Evolutionary conservation across 2,329 filamentous ascomycete genomes (phyloP).

Genomic region (Stachybotrys elegans): DNA sequence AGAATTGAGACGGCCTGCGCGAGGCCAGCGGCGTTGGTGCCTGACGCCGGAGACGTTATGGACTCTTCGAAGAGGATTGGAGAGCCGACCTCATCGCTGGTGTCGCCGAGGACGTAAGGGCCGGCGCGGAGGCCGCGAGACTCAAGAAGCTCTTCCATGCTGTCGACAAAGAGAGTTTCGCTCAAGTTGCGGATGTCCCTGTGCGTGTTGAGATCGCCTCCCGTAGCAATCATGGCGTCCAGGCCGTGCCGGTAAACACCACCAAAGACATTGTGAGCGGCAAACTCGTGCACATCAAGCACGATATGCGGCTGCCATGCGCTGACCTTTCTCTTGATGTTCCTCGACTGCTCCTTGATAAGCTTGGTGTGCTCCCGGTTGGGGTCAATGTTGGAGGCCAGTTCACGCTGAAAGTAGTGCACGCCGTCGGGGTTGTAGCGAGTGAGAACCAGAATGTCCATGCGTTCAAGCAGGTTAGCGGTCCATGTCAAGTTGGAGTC

Average conservation of each 20-base stretch:
- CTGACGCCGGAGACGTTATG: neutral
- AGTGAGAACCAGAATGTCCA: neutral
- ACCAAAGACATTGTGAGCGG: neutral
- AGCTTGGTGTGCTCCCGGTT: neutral
- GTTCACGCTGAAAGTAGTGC: neutral
- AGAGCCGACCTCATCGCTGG: neutral
- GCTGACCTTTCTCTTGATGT: neutral
- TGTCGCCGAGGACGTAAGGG: neutral
- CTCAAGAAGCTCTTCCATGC: neutral
- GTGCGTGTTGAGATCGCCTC: neutral
- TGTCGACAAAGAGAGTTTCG: neutral
- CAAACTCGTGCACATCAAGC: neutral
- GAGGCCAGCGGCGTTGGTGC: neutral
- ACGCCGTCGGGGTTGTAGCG: slow-evolving; percentile 1
- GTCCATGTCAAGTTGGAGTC: neutral
- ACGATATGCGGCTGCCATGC: neutral
- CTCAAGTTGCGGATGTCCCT: neutral
- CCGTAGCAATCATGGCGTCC: neutral
- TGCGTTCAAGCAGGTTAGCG: neutral
- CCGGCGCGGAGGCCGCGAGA: neutral
- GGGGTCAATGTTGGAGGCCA: neutral
- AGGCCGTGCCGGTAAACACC: neutral
- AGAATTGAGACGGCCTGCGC: neutral
- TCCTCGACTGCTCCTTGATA: neutral
- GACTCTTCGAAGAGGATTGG: neutral